Evolutionary conservation across 1,284 basidiomycete species (phyloP), one percentile per base, ranked within the genome.

Genomic region (Ceraceosorus guamensis): DNA sequence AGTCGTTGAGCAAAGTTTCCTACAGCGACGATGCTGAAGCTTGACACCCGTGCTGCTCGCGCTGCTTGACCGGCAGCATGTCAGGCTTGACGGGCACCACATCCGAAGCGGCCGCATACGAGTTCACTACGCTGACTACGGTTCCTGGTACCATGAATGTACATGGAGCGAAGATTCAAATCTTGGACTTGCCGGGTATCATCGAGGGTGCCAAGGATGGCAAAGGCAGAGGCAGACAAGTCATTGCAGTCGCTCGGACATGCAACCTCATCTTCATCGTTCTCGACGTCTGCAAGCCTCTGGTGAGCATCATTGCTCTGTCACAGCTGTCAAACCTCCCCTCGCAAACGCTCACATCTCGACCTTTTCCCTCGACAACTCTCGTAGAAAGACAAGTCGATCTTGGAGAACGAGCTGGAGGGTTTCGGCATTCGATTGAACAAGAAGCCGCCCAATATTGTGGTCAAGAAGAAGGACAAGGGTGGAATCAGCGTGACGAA

Each of bases 201-300:
- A 98, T 98, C 65, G 95, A 98, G 78, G 95, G 95, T 68, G 95
- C 95, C 35, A 93, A 93, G 76, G 95, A 99, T 73, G 93, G 93
- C 63, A 87, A 91, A 78, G 95, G 95, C 79, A 83, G 95, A 82
- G 95, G 95, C 82, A 85, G 89, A 70, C 95, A 99, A 83, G 93
- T 84, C 59, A 83, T 84, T 75, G 91, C 92, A 61, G 92, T 97
- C 63, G 91, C 92, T 18, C 85, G 93, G 62, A 97, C 95, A 48
- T 98, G 95, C 78, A 92, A 98, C 77, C 85, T 98, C 49, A 97
- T 99, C 66, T 98, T 97, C 78, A 97, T 99, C 76, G 50, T 98
- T 33, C 83, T 99, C 44, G 95, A 99, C 73, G 95, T 98, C 11
- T 83, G 95, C 44, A 99, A 98, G 79, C 95, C 95, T 10, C 83